Base-by-base conservation (phyloP, 1,139 yeast species). In the Suhomyces coccinellae region DNA sequence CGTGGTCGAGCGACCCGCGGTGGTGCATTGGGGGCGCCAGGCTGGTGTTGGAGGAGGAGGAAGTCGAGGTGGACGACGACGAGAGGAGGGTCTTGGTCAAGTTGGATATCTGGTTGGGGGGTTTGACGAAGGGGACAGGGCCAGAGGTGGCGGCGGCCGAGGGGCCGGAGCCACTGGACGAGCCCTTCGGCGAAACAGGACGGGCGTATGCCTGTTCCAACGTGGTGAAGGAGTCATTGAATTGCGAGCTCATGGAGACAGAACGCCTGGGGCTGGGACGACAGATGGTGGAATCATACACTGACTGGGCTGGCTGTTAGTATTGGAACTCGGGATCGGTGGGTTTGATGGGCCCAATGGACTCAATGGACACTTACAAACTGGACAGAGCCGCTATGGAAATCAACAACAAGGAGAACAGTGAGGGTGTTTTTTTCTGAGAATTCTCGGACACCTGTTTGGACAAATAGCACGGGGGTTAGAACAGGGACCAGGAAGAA, bases 1-100 rank as follows among this genome's bases (percentile, higher is more conserved):
- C 36, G n/a, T 42, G 47, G 33, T 40, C 49, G 27, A 41, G 34
- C 36, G 44, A 40, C 10, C 38, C 33, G 5, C 45, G 41, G 27
- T 22, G 37, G 33, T 20, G 24, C 24, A 44, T 30, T 12, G 40
- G 48, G 20, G 41, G 46, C 3, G 37, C 41, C 48, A 43, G 48
- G 17, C 27, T 33, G 27, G 41, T 34, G n/a, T 34, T 33, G 36
- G 44, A 46, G 16, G 45, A 38, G 34, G 44, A 46, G 14, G 45
- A 38, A 14, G 40, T 33, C 5, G 46, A 40, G 4, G 48, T 59
- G 52, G 44, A 35, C 17, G 47, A 41, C 4, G 48, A 42, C 8
- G 48, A 60, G 52, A 68, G 57, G 47, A 70, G 59, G 46, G 67
- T 72, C 47, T 63, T 69, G 40, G 78, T 73, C 44, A 73, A 57